Evolutionary conservation across 1,139 yeast genomes (phyloP).

Genomic region (Candida anutae): DNA sequence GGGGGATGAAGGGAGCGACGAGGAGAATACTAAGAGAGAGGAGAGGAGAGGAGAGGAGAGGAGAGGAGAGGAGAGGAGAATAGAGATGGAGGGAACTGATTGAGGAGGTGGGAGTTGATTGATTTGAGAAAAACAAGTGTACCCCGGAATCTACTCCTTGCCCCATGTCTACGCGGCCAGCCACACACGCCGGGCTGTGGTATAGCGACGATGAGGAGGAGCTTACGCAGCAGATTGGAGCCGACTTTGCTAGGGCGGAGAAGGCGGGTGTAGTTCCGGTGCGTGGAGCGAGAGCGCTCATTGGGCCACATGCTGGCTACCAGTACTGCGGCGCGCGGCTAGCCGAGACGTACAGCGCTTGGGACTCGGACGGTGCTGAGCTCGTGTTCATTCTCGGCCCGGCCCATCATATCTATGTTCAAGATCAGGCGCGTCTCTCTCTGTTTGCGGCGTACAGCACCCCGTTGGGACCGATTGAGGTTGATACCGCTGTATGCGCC

Average conservation of each 20-base stretch:
- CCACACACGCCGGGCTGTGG: slow-evolving; percentile 92
- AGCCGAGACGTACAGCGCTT: slow-evolving; percentile 67
- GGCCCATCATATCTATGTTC: slow-evolving; percentile 84
- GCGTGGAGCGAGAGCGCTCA: slow-evolving; percentile 52
- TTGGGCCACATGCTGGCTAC: slow-evolving; percentile 87
- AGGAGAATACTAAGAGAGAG: too few species aligned
- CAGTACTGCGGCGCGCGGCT: slow-evolving; percentile 71
- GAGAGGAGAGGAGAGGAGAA: too few species aligned
- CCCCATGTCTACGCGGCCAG: slow-evolving; percentile 39
- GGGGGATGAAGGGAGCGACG: too few species aligned
- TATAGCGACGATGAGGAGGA: slow-evolving; percentile 42
- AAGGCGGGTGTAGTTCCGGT: background rate
- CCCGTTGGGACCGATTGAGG: slow-evolving; percentile 69
- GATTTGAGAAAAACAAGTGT: too few species aligned
- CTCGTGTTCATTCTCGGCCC: slow-evolving; percentile 85
- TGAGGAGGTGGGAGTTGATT: too few species aligned
- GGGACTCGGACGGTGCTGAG: slow-evolving; percentile 53
- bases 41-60: too few species aligned
- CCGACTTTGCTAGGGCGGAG: slow-evolving; percentile 25
- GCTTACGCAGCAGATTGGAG: slow-evolving; percentile 43
- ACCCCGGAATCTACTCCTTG: background rate
- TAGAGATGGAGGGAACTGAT: too few species aligned
- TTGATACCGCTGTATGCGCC: slow-evolving; percentile 45
- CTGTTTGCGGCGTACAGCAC: slow-evolving; percentile 56
- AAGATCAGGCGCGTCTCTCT: slow-evolving; percentile 50